Percentiles rank a stretch among this genome's conserved stretches.
phyloP scores from a whole-genome alignment of 2,329 filamentous ascomycete species.

The Tolypocladium inflatum region DNA sequence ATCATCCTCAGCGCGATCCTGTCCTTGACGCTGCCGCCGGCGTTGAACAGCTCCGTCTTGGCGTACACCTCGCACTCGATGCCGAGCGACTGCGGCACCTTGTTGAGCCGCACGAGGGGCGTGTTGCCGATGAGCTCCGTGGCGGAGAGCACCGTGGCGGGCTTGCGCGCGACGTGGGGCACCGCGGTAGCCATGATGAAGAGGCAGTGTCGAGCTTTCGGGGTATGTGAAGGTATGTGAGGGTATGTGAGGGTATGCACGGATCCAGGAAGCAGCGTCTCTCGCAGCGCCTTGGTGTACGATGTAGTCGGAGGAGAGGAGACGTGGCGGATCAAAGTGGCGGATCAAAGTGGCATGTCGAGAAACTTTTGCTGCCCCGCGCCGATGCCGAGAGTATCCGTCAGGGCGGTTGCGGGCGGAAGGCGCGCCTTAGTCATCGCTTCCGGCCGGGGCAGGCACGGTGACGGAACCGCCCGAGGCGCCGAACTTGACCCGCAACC shows the following conservation, averaged over 20 bases:
- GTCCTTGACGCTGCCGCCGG: constrained; percentile 89
- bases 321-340: neutral
- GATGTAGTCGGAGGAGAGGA: neutral
- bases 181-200: constrained; percentile 11
- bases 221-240: neutral
- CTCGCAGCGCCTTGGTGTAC: neutral
- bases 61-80: constrained; percentile 84
- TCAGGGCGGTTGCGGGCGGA: neutral
- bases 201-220: neutral
- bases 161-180: constrained; percentile 20
- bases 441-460: neutral
- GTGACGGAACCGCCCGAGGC: neutral
- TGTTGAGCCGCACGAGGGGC: constrained; percentile 89
- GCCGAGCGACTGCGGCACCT: constrained; percentile 81
- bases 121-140: constrained; percentile 91
- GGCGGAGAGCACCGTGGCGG: constrained; percentile 47
- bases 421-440: neutral
- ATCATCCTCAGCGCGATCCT: constrained; percentile 96
- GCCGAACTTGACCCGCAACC: neutral
- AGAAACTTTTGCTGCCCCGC: constrained; percentile 7
- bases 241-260: neutral
- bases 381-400: constrained; percentile 20
- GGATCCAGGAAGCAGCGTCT: neutral
- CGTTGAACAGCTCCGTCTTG: constrained; percentile 90
- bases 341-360: neutral